Percentiles rank a stretch among this genome's conserved stretches.
phyloP scores from a whole-genome alignment of 2,329 filamentous ascomycete species.

The Epichloe glyceriae region DNA sequence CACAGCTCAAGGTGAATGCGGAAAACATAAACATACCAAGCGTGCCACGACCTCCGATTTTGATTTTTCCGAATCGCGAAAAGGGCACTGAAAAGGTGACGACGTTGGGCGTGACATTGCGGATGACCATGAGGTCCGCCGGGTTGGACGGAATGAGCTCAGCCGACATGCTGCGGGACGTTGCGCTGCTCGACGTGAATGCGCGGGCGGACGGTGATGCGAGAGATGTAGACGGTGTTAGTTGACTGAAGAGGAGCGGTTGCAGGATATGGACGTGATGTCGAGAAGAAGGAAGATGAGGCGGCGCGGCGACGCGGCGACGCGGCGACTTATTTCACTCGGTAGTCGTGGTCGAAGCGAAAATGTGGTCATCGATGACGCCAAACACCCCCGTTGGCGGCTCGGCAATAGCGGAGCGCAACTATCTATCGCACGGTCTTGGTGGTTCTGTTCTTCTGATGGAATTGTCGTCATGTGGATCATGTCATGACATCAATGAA shows the following conservation, averaged over 20 bases:
- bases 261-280: neutral
- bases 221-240: neutral
- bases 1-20: too few relatives aligned
- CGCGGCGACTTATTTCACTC: neutral
- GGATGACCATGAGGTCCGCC: conserved; percentile 77
- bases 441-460: too few relatives aligned
- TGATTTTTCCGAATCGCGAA: conserved; percentile 62
- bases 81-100: conserved; percentile 77
- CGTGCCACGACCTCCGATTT: conserved; percentile 78
- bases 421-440: too few relatives aligned
- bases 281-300: neutral
- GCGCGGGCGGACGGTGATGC: neutral
- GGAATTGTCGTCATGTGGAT: too few relatives aligned
- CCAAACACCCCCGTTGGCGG: neutral
- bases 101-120: conserved; percentile 67
- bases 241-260: neutral
- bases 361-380: conserved; percentile 4
- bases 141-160: conserved; percentile 60
- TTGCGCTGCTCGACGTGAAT: conserved; percentile 8
- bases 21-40: conserved; percentile 50
- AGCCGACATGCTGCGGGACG: conserved; percentile 29
- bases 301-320: neutral
- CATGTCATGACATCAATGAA: too few relatives aligned
- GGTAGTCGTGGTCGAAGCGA: neutral
- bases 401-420: neutral